Percentiles rank a stretch among this genome's conserved stretches.
Conservation (phyloP, 768 basidiomycete species). For the Lactarius deliciosus region DNA sequence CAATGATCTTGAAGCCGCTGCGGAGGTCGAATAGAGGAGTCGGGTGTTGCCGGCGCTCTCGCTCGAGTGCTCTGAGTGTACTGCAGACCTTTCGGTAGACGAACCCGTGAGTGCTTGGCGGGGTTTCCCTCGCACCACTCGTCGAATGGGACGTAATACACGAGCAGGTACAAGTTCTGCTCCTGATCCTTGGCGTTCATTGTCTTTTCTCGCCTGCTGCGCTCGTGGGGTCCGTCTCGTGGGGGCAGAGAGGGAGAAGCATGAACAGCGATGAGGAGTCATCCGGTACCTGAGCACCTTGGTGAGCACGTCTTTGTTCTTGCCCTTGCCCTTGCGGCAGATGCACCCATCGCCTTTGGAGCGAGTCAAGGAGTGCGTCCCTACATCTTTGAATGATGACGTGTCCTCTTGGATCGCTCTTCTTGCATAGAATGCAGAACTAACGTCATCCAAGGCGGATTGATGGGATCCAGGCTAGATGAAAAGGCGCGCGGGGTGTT, state of each 20-base stretch:
- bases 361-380: slow-evolving; percentile 58
- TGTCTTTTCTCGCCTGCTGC: slow-evolving; percentile 28
- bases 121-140: slow-evolving; percentile 37
- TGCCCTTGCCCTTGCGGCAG: slow-evolving; percentile 27
- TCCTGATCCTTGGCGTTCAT: slow-evolving; percentile 40
- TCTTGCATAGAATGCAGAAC: slow-evolving; percentile 65
- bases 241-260: slow-evolving; percentile 86
- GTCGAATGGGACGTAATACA: slow-evolving; percentile 72
- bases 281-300: slow-evolving; percentile 57
- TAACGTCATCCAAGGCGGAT: slow-evolving; percentile 64
- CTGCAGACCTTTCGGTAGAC: slow-evolving; percentile 38
- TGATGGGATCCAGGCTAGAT: slow-evolving; percentile 35
- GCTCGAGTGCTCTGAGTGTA: too few species aligned
- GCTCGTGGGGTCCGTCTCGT: slow-evolving; percentile 56
- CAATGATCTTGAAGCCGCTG: slow-evolving; percentile 67
- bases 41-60: background rate
- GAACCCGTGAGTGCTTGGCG: slow-evolving; percentile 43
- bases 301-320: slow-evolving; percentile 48
- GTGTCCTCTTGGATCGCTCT: slow-evolving; percentile 66
- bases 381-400: slow-evolving; percentile 78
- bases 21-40: slow-evolving; percentile 45
- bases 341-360: slow-evolving; percentile 29
- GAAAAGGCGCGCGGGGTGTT: slow-evolving; percentile 28
- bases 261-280: slow-evolving; percentile 80
- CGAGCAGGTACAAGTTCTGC: slow-evolving; percentile 68